Evolutionary conservation across 352 stramenopile genomes (phyloP).

Genomic region (Phytophthora crassamura): DNA sequence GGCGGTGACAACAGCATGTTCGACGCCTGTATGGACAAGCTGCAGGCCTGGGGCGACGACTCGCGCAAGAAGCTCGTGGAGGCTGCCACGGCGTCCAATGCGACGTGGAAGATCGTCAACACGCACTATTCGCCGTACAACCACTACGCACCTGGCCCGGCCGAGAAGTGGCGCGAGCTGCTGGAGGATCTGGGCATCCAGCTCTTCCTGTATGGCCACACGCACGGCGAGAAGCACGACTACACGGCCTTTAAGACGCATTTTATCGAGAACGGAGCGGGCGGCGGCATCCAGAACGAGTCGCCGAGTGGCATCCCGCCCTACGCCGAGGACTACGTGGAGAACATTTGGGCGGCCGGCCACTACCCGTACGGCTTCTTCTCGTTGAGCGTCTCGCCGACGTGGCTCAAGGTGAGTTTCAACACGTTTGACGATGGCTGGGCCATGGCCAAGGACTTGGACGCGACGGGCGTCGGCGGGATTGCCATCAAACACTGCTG

Average conservation of each 20-base stretch:
- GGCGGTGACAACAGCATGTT: conserved; percentile 69
- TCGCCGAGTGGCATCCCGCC: conserved; percentile 71
- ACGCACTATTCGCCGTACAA: conserved; percentile 86
- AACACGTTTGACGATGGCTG: conserved; percentile 74
- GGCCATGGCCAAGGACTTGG: conserved; percentile 60
- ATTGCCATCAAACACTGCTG: conserved; percentile 77
- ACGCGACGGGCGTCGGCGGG: conserved; percentile 51
- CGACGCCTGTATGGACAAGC: conserved; percentile 73
- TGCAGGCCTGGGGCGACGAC: conserved; percentile 66
- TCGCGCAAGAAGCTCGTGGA: conserved; percentile 57
- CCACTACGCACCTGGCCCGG: conserved; percentile 63
- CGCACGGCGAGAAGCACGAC: conserved; percentile 80
- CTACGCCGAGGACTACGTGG: conserved; percentile 60
- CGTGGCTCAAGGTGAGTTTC: conserved; percentile 69
- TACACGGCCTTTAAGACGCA: conserved; percentile 69
- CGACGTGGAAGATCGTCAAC: conserved; percentile 87
- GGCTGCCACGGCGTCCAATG: conserved; percentile 65
- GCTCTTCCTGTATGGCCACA: conserved; percentile 76
- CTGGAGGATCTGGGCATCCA: conserved; percentile 65
- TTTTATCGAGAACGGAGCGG: conserved; percentile 82
- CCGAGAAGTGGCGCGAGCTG: conserved; percentile 61
- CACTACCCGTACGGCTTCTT: conserved; percentile 81
- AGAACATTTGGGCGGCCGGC: conserved; percentile 71
- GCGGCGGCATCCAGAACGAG: conserved; percentile 77
- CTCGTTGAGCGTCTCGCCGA: conserved; percentile 58